phyloP scores from a whole-genome alignment of 2,329 filamentous ascomycete species.

The Xylaria multiplex region DNA sequence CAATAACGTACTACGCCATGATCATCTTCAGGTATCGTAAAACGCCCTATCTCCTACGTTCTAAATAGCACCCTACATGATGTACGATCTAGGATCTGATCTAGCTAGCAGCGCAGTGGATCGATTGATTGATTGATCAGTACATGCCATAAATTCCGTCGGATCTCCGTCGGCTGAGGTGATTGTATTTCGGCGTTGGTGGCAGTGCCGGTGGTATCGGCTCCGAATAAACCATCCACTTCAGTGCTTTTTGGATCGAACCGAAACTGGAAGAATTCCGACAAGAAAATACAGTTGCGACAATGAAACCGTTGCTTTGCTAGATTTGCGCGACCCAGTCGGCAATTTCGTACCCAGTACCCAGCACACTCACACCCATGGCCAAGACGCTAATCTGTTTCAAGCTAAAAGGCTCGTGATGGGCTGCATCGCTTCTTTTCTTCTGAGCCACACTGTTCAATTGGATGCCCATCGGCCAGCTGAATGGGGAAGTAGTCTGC shows the following conservation, averaged over 20 bases:
- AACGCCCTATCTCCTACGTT: background rate
- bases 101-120: too few relatives aligned
- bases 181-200: slow-evolving; percentile 28
- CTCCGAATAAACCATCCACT: slow-evolving; percentile 11
- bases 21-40: background rate
- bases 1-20: background rate
- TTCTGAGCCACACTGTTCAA: slow-evolving; percentile 16
- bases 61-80: too few relatives aligned
- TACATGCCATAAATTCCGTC: background rate
- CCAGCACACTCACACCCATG: background rate
- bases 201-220: slow-evolving; percentile 9
- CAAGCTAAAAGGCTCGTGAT: slow-evolving; percentile 20
- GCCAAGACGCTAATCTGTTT: slow-evolving; percentile 22
- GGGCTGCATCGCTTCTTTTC: slow-evolving; percentile 18
- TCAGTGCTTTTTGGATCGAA: background rate
- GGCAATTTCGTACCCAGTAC: background rate
- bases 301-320: background rate
- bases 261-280: slow-evolving; percentile 26
- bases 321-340: too few relatives aligned
- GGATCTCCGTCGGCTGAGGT: slow-evolving; percentile 11
- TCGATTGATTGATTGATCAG: background rate
- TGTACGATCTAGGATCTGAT: too few relatives aligned
- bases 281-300: slow-evolving; percentile 11
- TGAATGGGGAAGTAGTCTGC: slow-evolving; percentile 35
- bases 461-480: slow-evolving; percentile 35